Evolutionary conservation across 2,329 filamentous ascomycete genomes (phyloP), one percentile per base, ranked within the genome.

Genomic region (Zymoseptoria ardabiliae): DNA sequence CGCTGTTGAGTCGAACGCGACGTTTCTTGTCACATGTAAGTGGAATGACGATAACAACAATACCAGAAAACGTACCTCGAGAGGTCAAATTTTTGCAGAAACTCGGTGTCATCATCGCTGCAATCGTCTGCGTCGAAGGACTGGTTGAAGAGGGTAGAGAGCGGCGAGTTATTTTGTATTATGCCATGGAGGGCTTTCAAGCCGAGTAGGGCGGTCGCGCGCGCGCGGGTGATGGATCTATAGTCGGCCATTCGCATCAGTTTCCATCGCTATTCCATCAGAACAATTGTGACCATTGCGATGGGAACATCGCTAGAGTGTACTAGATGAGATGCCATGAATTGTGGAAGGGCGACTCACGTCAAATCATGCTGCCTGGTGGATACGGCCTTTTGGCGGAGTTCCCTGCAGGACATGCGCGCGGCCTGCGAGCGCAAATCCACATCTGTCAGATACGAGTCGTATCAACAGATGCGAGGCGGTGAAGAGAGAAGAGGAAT

Each of bases 1-100:
- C 41, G 54, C 55, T 48, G 77, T 72, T 71, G 83, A 80, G 70
- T 82, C 76, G 73, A 84, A 69, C 76, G 77, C 78, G 81, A 66
- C 81, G 80, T 78, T 83, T 85, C 25, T 28, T 28, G 25, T 66
- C 45, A 65, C 30, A 56, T 50, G 25, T 55, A 50, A 56, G 52
- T 56, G 51, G 57, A 22, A 28, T 21, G 13, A 17, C 4, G 53
- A 55, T 23, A 57, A 57, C 41, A 58, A 30, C 56, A 49, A 53
- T 41, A 50, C 30, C 54, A 50, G 52, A n/a, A 54, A 13, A 57
- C 57, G 11, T 55, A 64, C 62, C 58, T 54, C 22, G 60, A 56
- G 23, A 64, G 30, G 53, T 58, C 53, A 54, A 61, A 13, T 22
- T 57, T 13, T 49, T 58, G 54, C 54, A 63, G 55, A 35, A 63